Conservation (phyloP, 2,329 filamentous ascomycete species). For the Catunica adiposa region DNA sequence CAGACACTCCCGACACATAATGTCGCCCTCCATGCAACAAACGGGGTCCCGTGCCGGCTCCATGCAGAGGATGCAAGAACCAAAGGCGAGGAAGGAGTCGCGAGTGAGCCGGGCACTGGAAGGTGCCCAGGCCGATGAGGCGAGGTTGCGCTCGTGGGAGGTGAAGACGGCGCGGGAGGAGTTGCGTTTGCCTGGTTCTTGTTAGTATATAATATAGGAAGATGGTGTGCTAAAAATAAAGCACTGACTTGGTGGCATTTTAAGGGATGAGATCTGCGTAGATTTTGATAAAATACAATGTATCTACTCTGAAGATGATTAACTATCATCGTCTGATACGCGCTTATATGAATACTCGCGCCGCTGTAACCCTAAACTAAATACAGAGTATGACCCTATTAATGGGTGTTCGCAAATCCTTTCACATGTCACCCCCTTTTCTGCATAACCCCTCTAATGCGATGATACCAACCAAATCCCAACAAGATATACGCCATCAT, state of each 20-base stretch:
- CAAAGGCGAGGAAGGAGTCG: constrained; percentile 85
- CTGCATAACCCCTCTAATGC: neutral
- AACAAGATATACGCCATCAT: no score
- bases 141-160: constrained; percentile 68
- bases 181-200: constrained; percentile 55
- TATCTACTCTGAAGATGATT: no score
- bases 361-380: neutral
- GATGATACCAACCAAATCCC: neutral
- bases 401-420: neutral
- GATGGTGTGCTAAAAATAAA: neutral
- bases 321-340: no score
- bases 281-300: no score
- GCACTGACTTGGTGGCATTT: neutral
- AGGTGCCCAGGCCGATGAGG: constrained; percentile 67
- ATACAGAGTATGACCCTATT: neutral
- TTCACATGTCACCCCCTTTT: neutral
- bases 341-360: no score
- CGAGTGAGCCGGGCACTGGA: constrained; percentile 70
- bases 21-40: constrained; percentile 65
- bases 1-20: constrained; percentile 92
- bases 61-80: constrained; percentile 75
- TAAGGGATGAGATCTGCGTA: no score
- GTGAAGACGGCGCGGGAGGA: constrained; percentile 90
- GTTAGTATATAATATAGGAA: neutral
- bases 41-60: constrained; percentile 68